A percentile compares a stretch with the other conserved stretches of the same genome.
Conservation (phyloP, 768 basidiomycete genomes). For the Ramaria sp. region DNA sequence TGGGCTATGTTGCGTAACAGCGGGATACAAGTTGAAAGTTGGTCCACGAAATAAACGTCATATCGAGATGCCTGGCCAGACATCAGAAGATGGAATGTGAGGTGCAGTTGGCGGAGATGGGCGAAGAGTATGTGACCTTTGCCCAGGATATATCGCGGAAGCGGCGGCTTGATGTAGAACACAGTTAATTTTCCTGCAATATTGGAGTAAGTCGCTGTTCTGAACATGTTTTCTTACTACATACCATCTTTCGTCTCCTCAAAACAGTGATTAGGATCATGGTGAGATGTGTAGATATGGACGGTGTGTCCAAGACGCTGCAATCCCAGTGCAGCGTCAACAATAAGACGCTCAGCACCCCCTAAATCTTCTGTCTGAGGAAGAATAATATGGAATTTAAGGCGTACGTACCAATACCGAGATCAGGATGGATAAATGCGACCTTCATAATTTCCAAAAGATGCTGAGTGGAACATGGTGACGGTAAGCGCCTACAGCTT, state of each 20-base stretch:
- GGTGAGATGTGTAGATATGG: constrained; percentile 87
- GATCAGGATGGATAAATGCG: constrained; percentile 89
- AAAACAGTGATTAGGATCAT: constrained; percentile 80
- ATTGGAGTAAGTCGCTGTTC: not conserved
- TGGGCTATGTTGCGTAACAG: constrained; percentile 54
- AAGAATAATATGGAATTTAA: not conserved
- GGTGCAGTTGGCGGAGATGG: constrained; percentile 78
- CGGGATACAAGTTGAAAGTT: constrained; percentile 86
- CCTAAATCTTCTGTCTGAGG: constrained; percentile 34
- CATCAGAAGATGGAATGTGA: constrained; percentile 53
- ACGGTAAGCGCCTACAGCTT: no score
- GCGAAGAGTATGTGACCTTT: constrained; percentile 86
- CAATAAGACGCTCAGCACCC: constrained; percentile 90
- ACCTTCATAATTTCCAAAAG: constrained; percentile 39
- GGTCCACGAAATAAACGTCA: constrained; percentile 92
- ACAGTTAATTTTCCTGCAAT: constrained; percentile 70
- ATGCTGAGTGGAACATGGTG: no score
- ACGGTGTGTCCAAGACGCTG: constrained; percentile 78
- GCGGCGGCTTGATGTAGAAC: constrained; percentile 56
- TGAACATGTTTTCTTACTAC: constrained; percentile 14
- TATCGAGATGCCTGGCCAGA: constrained; percentile 32
- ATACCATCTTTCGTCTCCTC: constrained; percentile 86
- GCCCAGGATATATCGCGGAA: constrained; percentile 71
- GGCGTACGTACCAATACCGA: constrained; percentile 67
- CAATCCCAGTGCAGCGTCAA: constrained; percentile 87